A percentile compares a stretch with the other conserved stretches of the same genome.
phyloP scores from a whole-genome alignment of 768 basidiomycete species.

The Xerocomus potaroensis region DNA sequence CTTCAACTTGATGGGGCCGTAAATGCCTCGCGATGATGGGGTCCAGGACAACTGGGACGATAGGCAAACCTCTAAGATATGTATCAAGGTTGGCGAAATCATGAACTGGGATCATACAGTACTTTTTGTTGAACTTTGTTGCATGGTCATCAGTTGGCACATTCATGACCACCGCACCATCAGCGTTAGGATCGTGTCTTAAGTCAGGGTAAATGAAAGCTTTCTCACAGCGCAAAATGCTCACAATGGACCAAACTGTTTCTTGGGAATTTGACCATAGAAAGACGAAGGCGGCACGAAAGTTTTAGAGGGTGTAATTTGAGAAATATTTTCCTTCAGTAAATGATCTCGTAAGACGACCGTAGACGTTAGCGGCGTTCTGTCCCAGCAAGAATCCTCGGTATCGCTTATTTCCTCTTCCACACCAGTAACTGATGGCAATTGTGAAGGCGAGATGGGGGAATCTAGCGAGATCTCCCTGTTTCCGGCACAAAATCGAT shows the following conservation, averaged over 20 bases:
- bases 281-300: conserved; percentile 59
- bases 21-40: conserved; percentile 74
- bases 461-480: conserved; percentile 61
- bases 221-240: not conserved
- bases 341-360: not conserved
- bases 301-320: conserved; percentile 12
- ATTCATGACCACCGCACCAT: conserved; percentile 85
- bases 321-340: conserved; percentile 20
- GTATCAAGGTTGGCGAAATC: conserved; percentile 2
- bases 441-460: conserved; percentile 44
- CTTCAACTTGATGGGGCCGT: conserved; percentile 88
- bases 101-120: conserved; percentile 1
- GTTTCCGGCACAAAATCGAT: conserved; percentile 45
- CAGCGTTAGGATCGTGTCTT: conserved; percentile 74
- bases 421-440: conserved; percentile 42
- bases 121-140: conserved; percentile 70
- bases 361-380: conserved; percentile 13
- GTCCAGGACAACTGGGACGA: conserved; percentile 86
- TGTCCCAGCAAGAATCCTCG: conserved; percentile 13
- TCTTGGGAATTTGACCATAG: conserved; percentile 43
- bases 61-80: conserved; percentile 47
- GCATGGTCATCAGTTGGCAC: conserved; percentile 65
- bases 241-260: conserved; percentile 25
- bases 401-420: conserved; percentile 26
- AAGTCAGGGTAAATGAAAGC: not conserved